Conservation (phyloP, 495 filamentous ascomycete species). For the Trichoderma reesei region DNA sequence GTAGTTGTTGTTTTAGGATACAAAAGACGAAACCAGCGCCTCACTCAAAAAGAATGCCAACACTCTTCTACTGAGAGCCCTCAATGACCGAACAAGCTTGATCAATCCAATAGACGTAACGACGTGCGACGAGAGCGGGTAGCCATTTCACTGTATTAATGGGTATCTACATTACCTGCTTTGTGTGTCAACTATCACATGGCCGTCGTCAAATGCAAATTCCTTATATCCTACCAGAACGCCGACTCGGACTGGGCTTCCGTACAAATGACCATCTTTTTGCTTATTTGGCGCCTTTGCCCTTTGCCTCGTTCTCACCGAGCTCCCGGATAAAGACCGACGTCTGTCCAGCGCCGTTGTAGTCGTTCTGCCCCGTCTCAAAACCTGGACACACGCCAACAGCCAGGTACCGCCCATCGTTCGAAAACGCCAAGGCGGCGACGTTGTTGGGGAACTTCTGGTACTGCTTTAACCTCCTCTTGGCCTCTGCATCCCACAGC, state of each 20-base stretch:
- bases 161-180: conserved; percentile 7
- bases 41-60: too few relatives aligned
- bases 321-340: conserved; percentile 76
- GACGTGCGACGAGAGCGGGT: neutral
- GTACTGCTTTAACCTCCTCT: conserved; percentile 84
- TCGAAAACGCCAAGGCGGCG: conserved; percentile 63
- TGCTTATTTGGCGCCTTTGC: conserved; percentile 55
- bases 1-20: too few relatives aligned
- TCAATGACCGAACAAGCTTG: too few relatives aligned
- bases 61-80: too few relatives aligned
- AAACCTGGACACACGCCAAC: conserved; percentile 83
- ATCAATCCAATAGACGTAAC: neutral
- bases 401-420: conserved; percentile 73
- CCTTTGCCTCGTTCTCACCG: conserved; percentile 77
- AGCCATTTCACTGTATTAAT: conserved; percentile 1
- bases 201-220: conserved; percentile 4
- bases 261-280: conserved; percentile 3
- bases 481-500: conserved; percentile 88
- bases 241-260: neutral
- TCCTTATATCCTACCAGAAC: conserved; percentile 6
- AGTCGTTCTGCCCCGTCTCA: conserved; percentile 79
- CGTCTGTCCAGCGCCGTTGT: conserved; percentile 55
- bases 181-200: neutral
- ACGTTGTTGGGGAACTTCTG: conserved; percentile 73
- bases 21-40: too few relatives aligned